Base-by-base conservation (phyloP, 371 early-diverging fungal genomes). In the Homolaphlyctis polyrhiza region DNA sequence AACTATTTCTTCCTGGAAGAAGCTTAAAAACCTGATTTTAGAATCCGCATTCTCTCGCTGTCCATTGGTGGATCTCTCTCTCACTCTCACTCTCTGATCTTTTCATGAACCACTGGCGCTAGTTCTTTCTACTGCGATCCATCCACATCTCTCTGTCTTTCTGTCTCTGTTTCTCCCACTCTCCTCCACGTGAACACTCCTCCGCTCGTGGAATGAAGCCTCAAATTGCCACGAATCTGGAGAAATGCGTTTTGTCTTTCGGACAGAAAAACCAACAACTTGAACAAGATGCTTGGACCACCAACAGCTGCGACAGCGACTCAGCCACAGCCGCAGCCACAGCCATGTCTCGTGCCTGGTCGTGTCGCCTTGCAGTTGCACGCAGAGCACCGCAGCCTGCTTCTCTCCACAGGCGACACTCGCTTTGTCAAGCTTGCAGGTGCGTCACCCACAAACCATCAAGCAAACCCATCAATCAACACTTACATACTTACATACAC, bases 1-100 rank as follows among this genome's bases (percentile, higher is more conserved):
- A 66, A 70, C 66, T 66, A 66, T 63, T 70, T 70, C 61, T 66
- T 70, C 70, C 34, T 70, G 25, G 66, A 70, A 33, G n/a, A n/a
- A 3, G 45, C 16, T 45, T 45, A n/a, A n/a, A n/a, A n/a, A n/a
- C n/a, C n/a, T n/a, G n/a, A n/a, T n/a, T n/a, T n/a, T n/a, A n/a
- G n/a, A n/a, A n/a, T n/a, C n/a, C n/a, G n/a, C n/a, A n/a, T n/a
- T n/a, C n/a, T n/a, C n/a, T n/a, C n/a, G n/a, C n/a, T n/a, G n/a
- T n/a, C n/a, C n/a, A n/a, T n/a, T n/a, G n/a, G n/a, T 39, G 8
- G 8, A 39, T 39, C 39, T 39, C 39, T 39, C 39, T 39, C 39
- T 39, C 18, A 11, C 39, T 8, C 18, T 8, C 39, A 39, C 39
- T 39, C 39, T 39, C 39, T 39, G 39, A 18, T 18, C 8, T 39